phyloP scores from a whole-genome alignment of 352 stramenopile genomes.

The Globisporangium iwayamae region DNA sequence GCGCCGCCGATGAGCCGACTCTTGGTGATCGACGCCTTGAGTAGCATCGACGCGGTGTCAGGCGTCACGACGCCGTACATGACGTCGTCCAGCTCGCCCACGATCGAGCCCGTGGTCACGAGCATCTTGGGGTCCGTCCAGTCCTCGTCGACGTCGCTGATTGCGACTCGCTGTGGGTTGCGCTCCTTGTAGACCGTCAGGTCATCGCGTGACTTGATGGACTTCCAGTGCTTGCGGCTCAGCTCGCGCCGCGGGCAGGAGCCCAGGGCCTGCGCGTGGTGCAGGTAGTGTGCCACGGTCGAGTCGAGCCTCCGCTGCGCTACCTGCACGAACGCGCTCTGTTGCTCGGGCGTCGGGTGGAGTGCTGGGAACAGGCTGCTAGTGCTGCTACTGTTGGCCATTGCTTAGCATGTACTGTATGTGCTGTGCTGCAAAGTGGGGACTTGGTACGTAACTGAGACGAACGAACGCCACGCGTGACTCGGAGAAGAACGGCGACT shows the following conservation, averaged over 20 bases:
- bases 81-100: constrained; percentile 14
- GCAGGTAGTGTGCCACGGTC: constrained; percentile 22
- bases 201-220: constrained; percentile 29
- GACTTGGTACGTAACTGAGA: background rate
- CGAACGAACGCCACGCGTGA: background rate
- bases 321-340: constrained; percentile 11
- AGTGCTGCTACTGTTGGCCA: background rate
- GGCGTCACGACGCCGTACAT: constrained; percentile 12
- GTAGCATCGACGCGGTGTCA: constrained; percentile 7
- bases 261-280: constrained; percentile 15
- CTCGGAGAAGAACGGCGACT: too few species aligned
- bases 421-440: background rate
- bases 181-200: constrained; percentile 30
- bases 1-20: constrained; percentile 17
- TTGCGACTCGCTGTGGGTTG: background rate
- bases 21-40: constrained; percentile 9
- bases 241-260: constrained; percentile 22
- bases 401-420: background rate
- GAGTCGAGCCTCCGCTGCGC: constrained; percentile 17
- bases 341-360: constrained; percentile 20
- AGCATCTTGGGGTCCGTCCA: constrained; percentile 16
- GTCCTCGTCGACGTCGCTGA: background rate
- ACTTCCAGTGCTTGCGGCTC: constrained; percentile 26
- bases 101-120: constrained; percentile 8
- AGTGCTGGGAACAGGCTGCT: constrained; percentile 19